Evolutionary conservation across 2,329 filamentous ascomycete species (phyloP).

Genomic region (Exophiala dermatitidis): DNA sequence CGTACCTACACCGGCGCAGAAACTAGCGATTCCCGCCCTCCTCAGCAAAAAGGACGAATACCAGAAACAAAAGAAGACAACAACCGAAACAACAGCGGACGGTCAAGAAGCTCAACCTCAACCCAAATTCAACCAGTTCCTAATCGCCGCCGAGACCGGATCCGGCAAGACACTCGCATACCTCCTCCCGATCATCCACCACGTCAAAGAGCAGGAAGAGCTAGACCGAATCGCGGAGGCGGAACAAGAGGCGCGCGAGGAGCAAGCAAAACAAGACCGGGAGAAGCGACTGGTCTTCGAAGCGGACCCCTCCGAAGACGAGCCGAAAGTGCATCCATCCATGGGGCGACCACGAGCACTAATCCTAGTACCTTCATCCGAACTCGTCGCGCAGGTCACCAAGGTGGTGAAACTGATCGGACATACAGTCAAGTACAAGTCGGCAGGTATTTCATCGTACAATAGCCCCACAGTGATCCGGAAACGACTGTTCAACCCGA

Average conservation of each 20-base stretch:
- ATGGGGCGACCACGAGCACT: constrained; percentile 75
- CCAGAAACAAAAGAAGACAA: constrained; percentile 27
- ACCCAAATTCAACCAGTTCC: constrained; percentile 56
- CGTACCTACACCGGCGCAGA: constrained; percentile 80
- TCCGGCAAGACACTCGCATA: constrained; percentile 97
- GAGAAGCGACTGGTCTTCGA: constrained; percentile 49
- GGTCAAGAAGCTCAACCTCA: constrained; percentile 27
- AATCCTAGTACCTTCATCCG: constrained; percentile 83
- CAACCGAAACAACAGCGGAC: constrained; percentile 13
- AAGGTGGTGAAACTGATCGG: constrained; percentile 72
- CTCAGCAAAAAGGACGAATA: constrained; percentile 41
- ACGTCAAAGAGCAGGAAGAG: constrained; percentile 68
- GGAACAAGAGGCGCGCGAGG: constrained; percentile 30
- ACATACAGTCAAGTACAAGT: constrained; percentile 79
- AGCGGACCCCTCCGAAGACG: constrained; percentile 50
- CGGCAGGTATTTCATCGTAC: constrained; percentile 71
- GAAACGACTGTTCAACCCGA: constrained; percentile 70
- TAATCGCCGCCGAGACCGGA: constrained; percentile 91
- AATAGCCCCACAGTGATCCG: constrained; percentile 73
- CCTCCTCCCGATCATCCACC: constrained; percentile 74
- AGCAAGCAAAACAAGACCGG: constrained; percentile 42
- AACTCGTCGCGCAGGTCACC: constrained; percentile 83
- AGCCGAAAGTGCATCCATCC: constrained; percentile 62
- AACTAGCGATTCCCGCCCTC: constrained; percentile 76
- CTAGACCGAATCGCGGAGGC: constrained; percentile 56